A percentile compares a stretch with the other conserved stretches of the same genome.
Evolutionary conservation across 1,284 basidiomycete species (phyloP).

Genomic region (Ceratobasidium sp.): DNA sequence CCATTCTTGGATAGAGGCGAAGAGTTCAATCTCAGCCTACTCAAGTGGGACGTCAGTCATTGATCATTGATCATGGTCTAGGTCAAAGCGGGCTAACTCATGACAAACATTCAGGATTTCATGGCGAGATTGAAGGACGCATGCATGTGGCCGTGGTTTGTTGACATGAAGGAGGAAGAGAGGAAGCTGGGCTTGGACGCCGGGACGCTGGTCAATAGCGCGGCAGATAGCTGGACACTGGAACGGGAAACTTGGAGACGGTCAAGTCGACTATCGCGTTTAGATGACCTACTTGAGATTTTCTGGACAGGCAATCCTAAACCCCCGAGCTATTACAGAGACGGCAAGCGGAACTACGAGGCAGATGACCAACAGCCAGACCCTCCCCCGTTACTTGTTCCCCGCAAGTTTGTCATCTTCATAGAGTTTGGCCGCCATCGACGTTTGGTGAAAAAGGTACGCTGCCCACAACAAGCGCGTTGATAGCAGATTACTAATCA

Average conservation of each 20-base stretch:
- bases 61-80: not conserved
- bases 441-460: not conserved
- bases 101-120: not conserved
- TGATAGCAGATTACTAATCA: too few relatives aligned
- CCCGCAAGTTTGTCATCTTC: slow-evolving; percentile 25
- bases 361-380: not conserved
- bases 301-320: slow-evolving; percentile 20
- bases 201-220: not conserved
- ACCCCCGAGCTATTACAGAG: not conserved
- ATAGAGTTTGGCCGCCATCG: not conserved
- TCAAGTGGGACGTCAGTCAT: slow-evolving; percentile 9
- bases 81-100: not conserved
- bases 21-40: not conserved
- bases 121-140: not conserved
- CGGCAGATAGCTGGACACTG: not conserved
- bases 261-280: not conserved
- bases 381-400: not conserved
- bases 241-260: not conserved
- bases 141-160: not conserved
- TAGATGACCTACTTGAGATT: not conserved
- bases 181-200: not conserved
- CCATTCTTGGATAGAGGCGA: not conserved
- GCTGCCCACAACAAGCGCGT: too few relatives aligned
- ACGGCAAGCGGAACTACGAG: not conserved
- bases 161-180: not conserved